A percentile compares a stretch with the other conserved stretches of the same genome.
Conservation (phyloP, 164 flowering plant species). For the Protea cynaroides region DNA sequence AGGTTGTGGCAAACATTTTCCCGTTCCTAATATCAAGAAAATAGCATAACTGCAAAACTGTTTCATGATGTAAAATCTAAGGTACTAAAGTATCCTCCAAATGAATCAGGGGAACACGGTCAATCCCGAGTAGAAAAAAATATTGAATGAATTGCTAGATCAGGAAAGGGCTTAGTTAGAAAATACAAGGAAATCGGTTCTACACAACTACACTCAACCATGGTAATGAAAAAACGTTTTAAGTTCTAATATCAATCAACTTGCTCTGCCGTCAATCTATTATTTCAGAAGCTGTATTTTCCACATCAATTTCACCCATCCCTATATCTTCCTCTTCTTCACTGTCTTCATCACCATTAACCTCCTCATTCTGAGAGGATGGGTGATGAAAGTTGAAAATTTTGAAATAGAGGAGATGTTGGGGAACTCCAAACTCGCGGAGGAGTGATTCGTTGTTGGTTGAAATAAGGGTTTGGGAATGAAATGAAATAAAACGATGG, state of each 20-base stretch:
- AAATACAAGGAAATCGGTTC: not conserved
- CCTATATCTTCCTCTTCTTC: conserved; percentile 96
- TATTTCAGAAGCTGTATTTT: conserved; percentile 35
- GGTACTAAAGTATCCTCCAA: conserved; percentile 6
- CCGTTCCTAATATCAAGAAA: too few relatives aligned
- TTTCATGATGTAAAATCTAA: not conserved
- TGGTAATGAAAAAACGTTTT: not conserved
- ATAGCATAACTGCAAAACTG: not conserved
- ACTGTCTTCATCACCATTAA: conserved; percentile 71
- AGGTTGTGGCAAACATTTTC: too few relatives aligned
- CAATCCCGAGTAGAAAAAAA: not conserved
- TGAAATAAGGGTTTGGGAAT: too few relatives aligned
- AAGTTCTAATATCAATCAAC: not conserved
- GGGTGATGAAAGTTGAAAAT: too few relatives aligned
- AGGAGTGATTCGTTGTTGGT: too few relatives aligned
- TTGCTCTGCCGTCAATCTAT: conserved; percentile 21
- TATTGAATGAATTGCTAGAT: conserved; percentile 4
- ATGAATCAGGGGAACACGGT: conserved; percentile 3
- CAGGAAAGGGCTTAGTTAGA: not conserved
- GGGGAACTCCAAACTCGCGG: too few relatives aligned
- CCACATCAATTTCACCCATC: conserved; percentile 78
- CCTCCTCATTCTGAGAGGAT: conserved; percentile 64
- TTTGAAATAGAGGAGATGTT: too few relatives aligned
- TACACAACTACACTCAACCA: conserved; percentile 12
- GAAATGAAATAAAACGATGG: too few relatives aligned